A percentile compares a stretch with the other conserved stretches of the same genome.
Conservation (phyloP, 257 asterid species). For the Solanum rostratum region DNA sequence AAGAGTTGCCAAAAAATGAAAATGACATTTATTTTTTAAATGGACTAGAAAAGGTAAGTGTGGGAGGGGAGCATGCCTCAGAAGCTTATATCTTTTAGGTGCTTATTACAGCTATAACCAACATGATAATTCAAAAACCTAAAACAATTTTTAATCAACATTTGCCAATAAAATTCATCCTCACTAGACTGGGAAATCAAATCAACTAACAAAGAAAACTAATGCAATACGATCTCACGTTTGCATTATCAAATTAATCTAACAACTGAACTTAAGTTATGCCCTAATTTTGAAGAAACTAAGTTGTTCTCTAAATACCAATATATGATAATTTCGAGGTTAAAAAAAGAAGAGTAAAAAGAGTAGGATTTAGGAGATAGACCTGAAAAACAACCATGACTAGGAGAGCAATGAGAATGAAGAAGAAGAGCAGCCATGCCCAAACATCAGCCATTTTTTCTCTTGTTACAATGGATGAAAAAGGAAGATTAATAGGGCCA, state of each 20-base stretch:
- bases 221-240: not conserved
- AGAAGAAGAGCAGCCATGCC: constrained; percentile 82
- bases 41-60: too few relatives aligned
- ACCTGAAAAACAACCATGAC: constrained; percentile 80
- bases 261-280: not conserved
- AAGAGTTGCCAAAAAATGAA: too few relatives aligned
- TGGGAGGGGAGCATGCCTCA: too few relatives aligned
- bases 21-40: too few relatives aligned
- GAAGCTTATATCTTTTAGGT: not conserved
- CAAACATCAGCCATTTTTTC: constrained; percentile 48
- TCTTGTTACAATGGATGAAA: not conserved
- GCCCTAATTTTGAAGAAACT: not conserved
- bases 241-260: not conserved
- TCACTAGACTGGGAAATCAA: not conserved
- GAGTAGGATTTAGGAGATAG: not conserved
- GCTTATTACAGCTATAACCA: not conserved
- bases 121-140: not conserved
- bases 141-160: not conserved
- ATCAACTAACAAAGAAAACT: not conserved
- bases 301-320: not conserved
- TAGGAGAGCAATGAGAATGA: constrained; percentile 52
- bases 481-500: not conserved
- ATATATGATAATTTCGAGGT: not conserved
- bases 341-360: not conserved
- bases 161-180: not conserved